A percentile compares a stretch with the other conserved stretches of the same genome.
These are phyloP conservation scores for Gentiana macrophylla DNA, from an alignment of 257 asterid genomes.

Conservation along the genomic window DNA sequence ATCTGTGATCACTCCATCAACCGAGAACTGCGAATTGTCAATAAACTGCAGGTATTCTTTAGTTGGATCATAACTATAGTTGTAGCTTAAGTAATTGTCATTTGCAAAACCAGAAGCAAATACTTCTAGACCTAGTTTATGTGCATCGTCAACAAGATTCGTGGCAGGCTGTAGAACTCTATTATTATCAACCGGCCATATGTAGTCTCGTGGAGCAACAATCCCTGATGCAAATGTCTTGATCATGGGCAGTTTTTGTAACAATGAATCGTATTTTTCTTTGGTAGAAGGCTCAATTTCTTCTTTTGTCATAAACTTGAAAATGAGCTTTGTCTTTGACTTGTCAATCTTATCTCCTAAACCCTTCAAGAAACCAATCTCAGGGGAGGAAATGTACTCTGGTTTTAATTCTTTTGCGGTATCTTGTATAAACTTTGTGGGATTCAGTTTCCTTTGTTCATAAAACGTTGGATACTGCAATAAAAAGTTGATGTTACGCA, in stretches of 20 bases:
- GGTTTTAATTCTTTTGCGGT: constrained; percentile 17
- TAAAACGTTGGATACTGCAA: constrained; percentile 68
- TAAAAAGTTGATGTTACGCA: not conserved
- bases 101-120: constrained; percentile 69
- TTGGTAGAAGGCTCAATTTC: constrained; percentile 55
- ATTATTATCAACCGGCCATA: constrained; percentile 46
- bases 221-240: constrained; percentile 68
- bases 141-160: constrained; percentile 62
- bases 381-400: constrained; percentile 80
- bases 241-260: constrained; percentile 36
- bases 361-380: constrained; percentile 69
- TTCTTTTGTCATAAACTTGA: constrained; percentile 30
- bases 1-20: constrained; percentile 74
- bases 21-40: constrained; percentile 56
- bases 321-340: constrained; percentile 42
- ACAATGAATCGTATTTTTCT: constrained; percentile 35
- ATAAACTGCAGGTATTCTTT: constrained; percentile 58
- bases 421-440: constrained; percentile 27
- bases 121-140: constrained; percentile 54
- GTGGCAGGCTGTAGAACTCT: constrained; percentile 50
- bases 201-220: constrained; percentile 63
- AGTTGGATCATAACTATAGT: constrained; percentile 75
- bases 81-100: constrained; percentile 50
- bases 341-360: constrained; percentile 29
- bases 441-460: constrained; percentile 37